Percentiles rank a stretch among this genome's conserved stretches.
phyloP scores from a whole-genome alignment of 352 stramenopile genomes.

The Blastocystis sp. region DNA sequence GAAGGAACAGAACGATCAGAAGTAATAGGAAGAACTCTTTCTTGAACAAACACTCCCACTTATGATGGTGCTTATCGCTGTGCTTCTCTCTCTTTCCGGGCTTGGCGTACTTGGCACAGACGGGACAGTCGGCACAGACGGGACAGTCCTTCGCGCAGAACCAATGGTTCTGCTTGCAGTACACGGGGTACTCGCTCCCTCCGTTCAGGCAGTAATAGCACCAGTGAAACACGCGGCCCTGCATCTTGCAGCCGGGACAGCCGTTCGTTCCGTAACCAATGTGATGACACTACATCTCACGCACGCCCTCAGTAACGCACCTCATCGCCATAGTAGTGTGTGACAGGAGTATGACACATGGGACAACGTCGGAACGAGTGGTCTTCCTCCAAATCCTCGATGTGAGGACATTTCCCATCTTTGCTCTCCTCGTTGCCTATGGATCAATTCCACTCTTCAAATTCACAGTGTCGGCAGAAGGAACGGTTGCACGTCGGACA shows the following conservation, averaged over 20 bases:
- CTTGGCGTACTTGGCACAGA: constrained; percentile 31
- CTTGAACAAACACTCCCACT: constrained; percentile 13
- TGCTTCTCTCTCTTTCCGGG: constrained; percentile 18
- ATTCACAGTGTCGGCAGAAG: constrained; percentile 65
- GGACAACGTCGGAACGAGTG: constrained; percentile 59
- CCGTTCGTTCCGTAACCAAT: constrained; percentile 57
- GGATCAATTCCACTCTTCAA: background rate
- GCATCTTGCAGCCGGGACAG: constrained; percentile 46
- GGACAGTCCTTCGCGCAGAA: constrained; percentile 62
- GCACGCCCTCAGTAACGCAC: background rate
- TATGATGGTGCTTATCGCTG: constrained; percentile 54
- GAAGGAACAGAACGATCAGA: background rate
- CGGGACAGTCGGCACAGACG: constrained; percentile 57
- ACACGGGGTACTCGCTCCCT: constrained; percentile 66
- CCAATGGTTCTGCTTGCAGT: constrained; percentile 69
- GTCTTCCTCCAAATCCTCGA: constrained; percentile 63
- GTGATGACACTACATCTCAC: constrained; percentile 62
- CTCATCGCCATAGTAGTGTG: constrained; percentile 68
- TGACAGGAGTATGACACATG: constrained; percentile 67
- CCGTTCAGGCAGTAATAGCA: constrained; percentile 68
- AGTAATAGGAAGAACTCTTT: background rate
- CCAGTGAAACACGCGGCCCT: constrained; percentile 67
- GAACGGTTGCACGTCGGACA: constrained; percentile 50
- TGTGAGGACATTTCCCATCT: constrained; percentile 59
- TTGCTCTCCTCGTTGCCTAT: constrained; percentile 64